Conservation (phyloP, 179 eudicot species). For the Gypsophila paniculata region DNA sequence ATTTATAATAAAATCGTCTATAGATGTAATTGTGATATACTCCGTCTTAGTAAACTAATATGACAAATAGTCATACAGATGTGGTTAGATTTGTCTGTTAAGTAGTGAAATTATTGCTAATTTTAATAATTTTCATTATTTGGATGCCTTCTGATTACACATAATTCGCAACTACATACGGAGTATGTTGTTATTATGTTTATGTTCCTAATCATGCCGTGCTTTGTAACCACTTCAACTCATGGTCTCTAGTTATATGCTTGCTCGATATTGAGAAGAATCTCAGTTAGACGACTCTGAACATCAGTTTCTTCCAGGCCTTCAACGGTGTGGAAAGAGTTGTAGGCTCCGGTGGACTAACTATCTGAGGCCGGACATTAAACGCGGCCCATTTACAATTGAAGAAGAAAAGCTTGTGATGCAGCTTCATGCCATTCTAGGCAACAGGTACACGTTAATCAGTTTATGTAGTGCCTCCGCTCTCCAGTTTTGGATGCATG, state of each 20-base stretch:
- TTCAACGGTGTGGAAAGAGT: conserved; percentile 89
- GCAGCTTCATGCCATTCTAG: conserved; percentile 78
- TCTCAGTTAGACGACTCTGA: too few relatives aligned
- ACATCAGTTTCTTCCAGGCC: conserved; percentile 36
- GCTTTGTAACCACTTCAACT: too few relatives aligned
- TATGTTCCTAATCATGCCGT: too few relatives aligned
- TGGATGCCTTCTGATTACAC: background rate
- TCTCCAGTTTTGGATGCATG: background rate
- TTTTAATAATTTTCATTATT: background rate
- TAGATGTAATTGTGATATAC: too few relatives aligned
- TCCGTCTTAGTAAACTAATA: background rate
- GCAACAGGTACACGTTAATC: conserved; percentile 97
- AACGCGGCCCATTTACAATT: conserved; percentile 76
- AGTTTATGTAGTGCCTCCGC: too few relatives aligned
- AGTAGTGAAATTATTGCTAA: background rate
- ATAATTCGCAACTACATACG: too few relatives aligned
- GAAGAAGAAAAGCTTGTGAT: conserved; percentile 85
- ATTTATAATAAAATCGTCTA: too few relatives aligned
- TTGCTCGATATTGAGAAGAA: too few relatives aligned
- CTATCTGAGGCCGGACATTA: conserved; percentile 81
- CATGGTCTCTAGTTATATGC: too few relatives aligned
- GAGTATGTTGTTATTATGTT: too few relatives aligned
- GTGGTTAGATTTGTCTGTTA: background rate
- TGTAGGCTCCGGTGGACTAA: conserved; percentile 88
- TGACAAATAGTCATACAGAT: background rate